These are phyloP conservation scores for Apiotrichum veenhuisii DNA, from an alignment of 1,284 basidiomycete species.

Conservation along the genomic window DNA sequence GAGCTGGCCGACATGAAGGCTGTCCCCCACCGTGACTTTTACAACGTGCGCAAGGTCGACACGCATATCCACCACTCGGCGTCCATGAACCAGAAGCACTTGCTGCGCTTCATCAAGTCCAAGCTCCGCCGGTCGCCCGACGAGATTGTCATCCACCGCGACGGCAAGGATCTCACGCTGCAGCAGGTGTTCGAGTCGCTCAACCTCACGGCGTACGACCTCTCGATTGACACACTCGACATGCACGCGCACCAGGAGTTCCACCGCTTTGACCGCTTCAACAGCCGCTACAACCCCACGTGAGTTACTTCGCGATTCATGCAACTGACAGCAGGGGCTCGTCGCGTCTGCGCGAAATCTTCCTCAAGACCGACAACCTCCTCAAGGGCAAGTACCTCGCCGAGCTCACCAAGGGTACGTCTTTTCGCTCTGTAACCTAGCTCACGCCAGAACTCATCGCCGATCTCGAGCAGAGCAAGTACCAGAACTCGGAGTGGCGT, in stretches of 20 bases:
- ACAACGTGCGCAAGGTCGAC: constrained; percentile 96
- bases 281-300: constrained; percentile 54
- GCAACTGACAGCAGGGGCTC: constrained; percentile 59
- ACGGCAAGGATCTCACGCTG: constrained; percentile 83
- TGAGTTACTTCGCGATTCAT: background rate
- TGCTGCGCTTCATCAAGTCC: constrained; percentile 97
- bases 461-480: constrained; percentile 97
- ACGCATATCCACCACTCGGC: constrained; percentile 99
- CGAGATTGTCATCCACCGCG: constrained; percentile 93
- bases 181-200: constrained; percentile 93
- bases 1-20: constrained; percentile 96
- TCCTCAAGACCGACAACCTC: constrained; percentile 96
- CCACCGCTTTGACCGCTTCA: constrained; percentile 96
- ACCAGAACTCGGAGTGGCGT: constrained; percentile 97
- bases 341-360: constrained; percentile 91
- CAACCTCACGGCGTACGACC: constrained; percentile 91
- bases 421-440: background rate
- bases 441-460: constrained; percentile 75
- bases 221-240: constrained; percentile 97
- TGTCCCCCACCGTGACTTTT: constrained; percentile 73
- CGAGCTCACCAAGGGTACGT: constrained; percentile 80
- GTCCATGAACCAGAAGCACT: constrained; percentile 99
- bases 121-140: constrained; percentile 63
- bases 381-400: constrained; percentile 90
- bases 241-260: constrained; percentile 98